Evolutionary conservation across 257 asterid genomes (phyloP), one percentile per base, ranked within the genome.

Genomic region (Perilla frutescens): DNA sequence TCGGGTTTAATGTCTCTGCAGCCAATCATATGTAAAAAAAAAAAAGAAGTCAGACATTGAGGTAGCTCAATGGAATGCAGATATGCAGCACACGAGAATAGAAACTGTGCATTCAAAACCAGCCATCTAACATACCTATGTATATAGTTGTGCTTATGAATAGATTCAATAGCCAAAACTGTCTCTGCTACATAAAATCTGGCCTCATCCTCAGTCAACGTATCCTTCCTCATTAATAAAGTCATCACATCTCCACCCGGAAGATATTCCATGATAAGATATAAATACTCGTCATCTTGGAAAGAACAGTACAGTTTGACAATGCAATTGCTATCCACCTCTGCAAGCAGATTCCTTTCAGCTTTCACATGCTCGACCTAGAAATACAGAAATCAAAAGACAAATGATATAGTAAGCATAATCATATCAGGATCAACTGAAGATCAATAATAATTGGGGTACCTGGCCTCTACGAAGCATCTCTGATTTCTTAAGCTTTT

Each of bases 401-500:
- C 79, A 81, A 66, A 10, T 48, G 50, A 72, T 37, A 70, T 48
- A 73, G 73, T 62, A 71, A 75, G 68, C 57, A 79, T 56, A 79
- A 81, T 59, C 66, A 75, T 11, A 62, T 75, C 12, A 48, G 51
- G 49, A 80, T 34, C 47, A 67, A 72, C 60, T 51, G 57, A 76
- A 66, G 69, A 79, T 26, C 79, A 80, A 81, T 74, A 64, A 82
- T 84, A 69, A 73, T n/a, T n/a, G n/a, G n/a, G 70, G 68, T 82
- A 95, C 97, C 98, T 94, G 99, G 78, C 99, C 99, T 87, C 99
- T 87, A 51, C 99, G 96, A 74, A 94, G 98, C 97, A 94, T 94
- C 84, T 94, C 99, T 47, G 97, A 84, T 90, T 94, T 94, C 88
- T 88, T 94, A 36, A 94, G 98, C 85, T 94, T 94, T 82, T 94